Base-by-base conservation (phyloP, 2,329 filamentous ascomycete species). In the Botryotinia narcissicola region DNA sequence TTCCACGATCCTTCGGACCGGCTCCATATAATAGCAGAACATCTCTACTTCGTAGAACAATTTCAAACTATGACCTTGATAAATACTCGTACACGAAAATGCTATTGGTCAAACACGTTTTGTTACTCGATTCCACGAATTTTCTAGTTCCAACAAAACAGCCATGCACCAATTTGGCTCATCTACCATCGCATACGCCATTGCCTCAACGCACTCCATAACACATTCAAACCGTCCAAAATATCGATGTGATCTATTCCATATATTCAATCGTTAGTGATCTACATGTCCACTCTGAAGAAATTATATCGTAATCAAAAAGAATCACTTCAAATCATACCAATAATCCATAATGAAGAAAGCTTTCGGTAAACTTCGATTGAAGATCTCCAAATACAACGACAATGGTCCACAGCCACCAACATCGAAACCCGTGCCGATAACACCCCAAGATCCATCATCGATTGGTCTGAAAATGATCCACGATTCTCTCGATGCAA, bases 321-420 rank as follows among this genome's bases (percentile, higher is more conserved):
- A 40, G 12, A 25, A 25, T 18, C 22, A 62, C 22, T 20, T n/a
- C 14, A 37, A 62, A 16, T 62, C 35, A 62, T 18, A 40, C 35
- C 20, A 40, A 62, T n/a, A 62, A n/a, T 62, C 10, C 25, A 70
- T 14, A 18, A 71, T 66, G 70, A 71, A 54, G 44, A 71, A 54
- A 25, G n/a, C 37, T 16, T 66, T 64, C 5, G n/a, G 6, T 4
- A 66, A 32, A 32, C 20, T 71, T 22, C 37, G 25, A 22, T 51
- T 60, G 16, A 71, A 44, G 37, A 48, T 66, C 40, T 44, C 46
- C n/a, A 54, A 32, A 32, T 25, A 6, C 32, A 66, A 67, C 42
- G 5, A 29, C 8, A n/a, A 40, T 10, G 35, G 22, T 18, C 22
- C 20, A 42, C 18, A 16, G 20, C 12, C n/a, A 42, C 29, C 18